Evolutionary conservation across 192 early-diverging fungal species (phyloP), one percentile per base, ranked within the genome.

Genomic region (Geosiphon pyriformis): DNA sequence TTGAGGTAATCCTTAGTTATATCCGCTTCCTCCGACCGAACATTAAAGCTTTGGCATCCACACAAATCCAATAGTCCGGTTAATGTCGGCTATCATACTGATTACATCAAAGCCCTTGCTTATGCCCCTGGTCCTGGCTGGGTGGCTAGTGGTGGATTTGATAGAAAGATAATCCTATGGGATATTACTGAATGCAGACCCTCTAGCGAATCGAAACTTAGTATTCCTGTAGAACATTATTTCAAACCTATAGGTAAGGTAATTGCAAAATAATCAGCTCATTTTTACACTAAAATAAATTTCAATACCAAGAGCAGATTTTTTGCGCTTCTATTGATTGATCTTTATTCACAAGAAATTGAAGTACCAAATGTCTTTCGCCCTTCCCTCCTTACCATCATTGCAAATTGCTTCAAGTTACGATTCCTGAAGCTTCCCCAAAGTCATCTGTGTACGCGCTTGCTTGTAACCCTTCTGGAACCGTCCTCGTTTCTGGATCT

Each of bases 41-140:
- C 94, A 20, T 82, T 99, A 22, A 85, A 87, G 56, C 70, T 93
- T 11, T 91, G 90, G 79, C 76, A 83, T 26, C 86, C 87, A 29
- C 81, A 83, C 70, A 74, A 80, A 56, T 79, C 81, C 11, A 61
- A 72, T 29, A 71, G 70, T 33, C 78, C 85, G 20, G 64, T 74
- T 12, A 69, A 78, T 20, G 71, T 94, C 29, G 96, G 96, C 26
- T 85, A 83, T 66, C 96, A 99, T 62, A 72, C 81, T 32, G 96
- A 99, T 74, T 94, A 93, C 70, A 93, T 98, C 50, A 95, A 95
- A 70, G 85, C 89, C 30, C 72, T 99, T 12, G 91, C 92, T 1
- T 87, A 93, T 78, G 84, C 92, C 15, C 71, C 75, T 26, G 76
- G 83, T 25, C 80, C 80, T 12, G 78, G 80, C 25, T 92, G 89